A percentile compares a stretch with the other conserved stretches of the same genome.
phyloP scores from a whole-genome alignment of 768 basidiomycete species.

The Leccinum imitatum region DNA sequence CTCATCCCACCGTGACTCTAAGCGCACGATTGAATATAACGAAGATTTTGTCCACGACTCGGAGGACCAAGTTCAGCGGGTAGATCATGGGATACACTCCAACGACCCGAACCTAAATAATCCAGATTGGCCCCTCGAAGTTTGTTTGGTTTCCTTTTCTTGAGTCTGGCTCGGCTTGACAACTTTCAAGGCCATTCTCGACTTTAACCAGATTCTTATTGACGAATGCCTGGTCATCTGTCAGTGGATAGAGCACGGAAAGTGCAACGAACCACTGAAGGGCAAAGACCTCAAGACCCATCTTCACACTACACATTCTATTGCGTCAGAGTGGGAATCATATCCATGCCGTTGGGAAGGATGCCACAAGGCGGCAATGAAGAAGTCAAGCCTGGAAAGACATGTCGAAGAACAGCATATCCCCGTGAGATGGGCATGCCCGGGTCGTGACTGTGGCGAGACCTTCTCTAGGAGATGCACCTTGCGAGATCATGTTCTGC shows the following conservation, averaged over 20 bases:
- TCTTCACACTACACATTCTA: slow-evolving; percentile 1
- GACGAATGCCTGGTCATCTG: background rate
- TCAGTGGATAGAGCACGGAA: slow-evolving; percentile 1
- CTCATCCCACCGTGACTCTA: slow-evolving; percentile 1
- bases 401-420: slow-evolving; percentile 15
- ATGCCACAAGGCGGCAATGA: slow-evolving; percentile 6
- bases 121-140: background rate
- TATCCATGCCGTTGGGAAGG: slow-evolving; percentile 13
- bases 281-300: slow-evolving; percentile 6
- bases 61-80: slow-evolving; percentile 7
- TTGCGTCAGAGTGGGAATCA: background rate
- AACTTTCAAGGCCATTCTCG: no score
- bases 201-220: no score
- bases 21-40: background rate
- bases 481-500: background rate
- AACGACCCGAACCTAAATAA: background rate
- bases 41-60: background rate
- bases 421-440: slow-evolving; percentile 14
- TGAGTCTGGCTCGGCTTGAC: no score
- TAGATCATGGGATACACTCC: background rate
- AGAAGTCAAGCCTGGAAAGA: slow-evolving; percentile 7
- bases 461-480: slow-evolving; percentile 1
- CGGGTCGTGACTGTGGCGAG: background rate
- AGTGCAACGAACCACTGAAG: background rate
- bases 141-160: background rate